Evolutionary conservation across 2,329 filamentous ascomycete species (phyloP).

Genomic region (Magnaporthales sp.): DNA sequence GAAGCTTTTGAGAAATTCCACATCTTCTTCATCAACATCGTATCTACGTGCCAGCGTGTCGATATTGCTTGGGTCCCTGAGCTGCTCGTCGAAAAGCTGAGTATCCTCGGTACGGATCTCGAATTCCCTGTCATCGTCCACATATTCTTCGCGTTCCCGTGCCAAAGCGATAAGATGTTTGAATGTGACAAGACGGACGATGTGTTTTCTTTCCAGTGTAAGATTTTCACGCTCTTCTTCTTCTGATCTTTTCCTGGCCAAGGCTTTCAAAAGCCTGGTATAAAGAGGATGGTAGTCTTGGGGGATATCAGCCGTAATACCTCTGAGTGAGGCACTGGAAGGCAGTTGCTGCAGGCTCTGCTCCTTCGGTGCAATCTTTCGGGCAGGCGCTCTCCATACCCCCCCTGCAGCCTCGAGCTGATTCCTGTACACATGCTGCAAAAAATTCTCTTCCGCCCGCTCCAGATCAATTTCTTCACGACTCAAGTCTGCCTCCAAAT

Average conservation of each 20-base stretch:
- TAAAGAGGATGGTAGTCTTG: background rate
- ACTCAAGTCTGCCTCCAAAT: background rate
- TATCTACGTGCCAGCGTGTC: slow-evolving; percentile 10
- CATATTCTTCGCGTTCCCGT: background rate
- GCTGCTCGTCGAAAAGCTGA: slow-evolving; percentile 20
- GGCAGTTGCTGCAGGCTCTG: background rate
- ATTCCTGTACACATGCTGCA: background rate
- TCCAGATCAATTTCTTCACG: background rate
- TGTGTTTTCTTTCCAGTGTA: background rate
- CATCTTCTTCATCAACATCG: slow-evolving; percentile 25
- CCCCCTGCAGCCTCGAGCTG: background rate
- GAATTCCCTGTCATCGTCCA: background rate
- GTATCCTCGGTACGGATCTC: slow-evolving; percentile 19
- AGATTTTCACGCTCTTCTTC: background rate
- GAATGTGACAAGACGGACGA: background rate
- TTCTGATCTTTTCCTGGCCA: background rate
- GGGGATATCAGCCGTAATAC: background rate
- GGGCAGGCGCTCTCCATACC: background rate
- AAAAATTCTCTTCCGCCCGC: background rate
- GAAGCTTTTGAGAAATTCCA: slow-evolving; percentile 36
- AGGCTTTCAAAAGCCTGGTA: background rate
- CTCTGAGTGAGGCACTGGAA: background rate
- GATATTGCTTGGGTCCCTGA: slow-evolving; percentile 13
- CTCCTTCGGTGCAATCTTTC: background rate
- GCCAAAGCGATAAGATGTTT: background rate